Evolutionary conservation across 257 asterid genomes (phyloP).

Genomic region (Solanum lycopersicoides): DNA sequence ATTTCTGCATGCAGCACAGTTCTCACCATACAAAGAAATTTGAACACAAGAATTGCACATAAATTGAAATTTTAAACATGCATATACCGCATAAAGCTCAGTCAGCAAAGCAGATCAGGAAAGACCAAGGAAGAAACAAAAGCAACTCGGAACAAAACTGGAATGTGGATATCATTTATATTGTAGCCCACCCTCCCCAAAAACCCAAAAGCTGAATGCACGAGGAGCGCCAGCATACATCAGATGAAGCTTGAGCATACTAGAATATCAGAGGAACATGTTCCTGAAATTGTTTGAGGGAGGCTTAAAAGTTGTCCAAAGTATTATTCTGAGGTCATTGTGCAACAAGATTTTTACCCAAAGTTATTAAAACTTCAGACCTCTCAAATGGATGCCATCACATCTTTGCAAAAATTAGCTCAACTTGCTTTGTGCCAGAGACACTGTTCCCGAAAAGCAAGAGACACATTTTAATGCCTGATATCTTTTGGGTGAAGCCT

Average conservation of each 20-base stretch:
- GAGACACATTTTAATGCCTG: not conserved
- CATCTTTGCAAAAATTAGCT: not conserved
- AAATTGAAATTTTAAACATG: not conserved
- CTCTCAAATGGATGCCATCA: not conserved
- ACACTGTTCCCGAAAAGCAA: not conserved
- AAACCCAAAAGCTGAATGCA: not conserved
- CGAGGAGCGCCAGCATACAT: not conserved
- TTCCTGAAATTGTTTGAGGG: not conserved
- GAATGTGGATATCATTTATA: not conserved
- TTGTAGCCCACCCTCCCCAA: not conserved
- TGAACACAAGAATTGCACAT: not conserved
- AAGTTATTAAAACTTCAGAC: not conserved
- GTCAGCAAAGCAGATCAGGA: not conserved
- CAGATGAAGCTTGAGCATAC: not conserved
- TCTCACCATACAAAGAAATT: not conserved
- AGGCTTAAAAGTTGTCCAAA: not conserved
- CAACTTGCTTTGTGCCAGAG: not conserved
- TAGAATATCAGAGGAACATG: not conserved
- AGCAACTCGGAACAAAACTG: not conserved
- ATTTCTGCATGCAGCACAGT: not conserved
- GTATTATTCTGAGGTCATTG: not conserved
- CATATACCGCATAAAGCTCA: not conserved
- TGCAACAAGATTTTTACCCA: not conserved
- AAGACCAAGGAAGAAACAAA: not conserved
- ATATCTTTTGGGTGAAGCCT: not conserved